phyloP scores from a whole-genome alignment of 768 basidiomycete species.

The Postia placenta region DNA sequence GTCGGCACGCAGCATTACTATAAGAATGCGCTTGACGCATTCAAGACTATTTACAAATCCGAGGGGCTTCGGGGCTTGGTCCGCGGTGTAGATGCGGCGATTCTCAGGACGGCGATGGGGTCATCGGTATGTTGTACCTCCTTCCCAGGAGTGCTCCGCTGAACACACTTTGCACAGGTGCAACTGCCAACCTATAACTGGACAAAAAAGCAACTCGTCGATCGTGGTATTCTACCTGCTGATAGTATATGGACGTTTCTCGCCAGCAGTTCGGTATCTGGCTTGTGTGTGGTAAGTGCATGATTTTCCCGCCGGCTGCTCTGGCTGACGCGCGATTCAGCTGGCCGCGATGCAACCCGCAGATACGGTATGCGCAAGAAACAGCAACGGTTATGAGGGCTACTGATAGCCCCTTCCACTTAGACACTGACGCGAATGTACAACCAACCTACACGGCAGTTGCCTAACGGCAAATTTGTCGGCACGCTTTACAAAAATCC shows the following conservation, averaged over 20 bases:
- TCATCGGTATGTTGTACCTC: constrained; percentile 57
- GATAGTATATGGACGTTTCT: constrained; percentile 86
- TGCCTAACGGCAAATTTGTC: constrained; percentile 63
- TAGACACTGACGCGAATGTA: constrained; percentile 91
- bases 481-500: constrained; percentile 87
- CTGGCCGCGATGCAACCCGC: constrained; percentile 93
- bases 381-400: too few relatives aligned
- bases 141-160: not conserved
- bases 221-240: constrained; percentile 59
- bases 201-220: constrained; percentile 76
- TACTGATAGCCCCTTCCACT: not conserved
- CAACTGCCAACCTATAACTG: constrained; percentile 96
- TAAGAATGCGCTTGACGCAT: constrained; percentile 75
- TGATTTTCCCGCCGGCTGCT: not conserved
- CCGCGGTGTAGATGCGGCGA: constrained; percentile 90
- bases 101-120: constrained; percentile 92
- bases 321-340: constrained; percentile 30
- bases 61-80: constrained; percentile 79
- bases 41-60: constrained; percentile 69
- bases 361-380: constrained; percentile 62
- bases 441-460: constrained; percentile 79
- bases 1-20: constrained; percentile 95
- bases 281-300: constrained; percentile 78
- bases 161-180: constrained; percentile 42
- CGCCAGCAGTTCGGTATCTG: constrained; percentile 82